These are phyloP conservation scores for Penicillium psychrosexuale DNA, from an alignment of 2,329 filamentous ascomycete species.

Conservation along the genomic window DNA sequence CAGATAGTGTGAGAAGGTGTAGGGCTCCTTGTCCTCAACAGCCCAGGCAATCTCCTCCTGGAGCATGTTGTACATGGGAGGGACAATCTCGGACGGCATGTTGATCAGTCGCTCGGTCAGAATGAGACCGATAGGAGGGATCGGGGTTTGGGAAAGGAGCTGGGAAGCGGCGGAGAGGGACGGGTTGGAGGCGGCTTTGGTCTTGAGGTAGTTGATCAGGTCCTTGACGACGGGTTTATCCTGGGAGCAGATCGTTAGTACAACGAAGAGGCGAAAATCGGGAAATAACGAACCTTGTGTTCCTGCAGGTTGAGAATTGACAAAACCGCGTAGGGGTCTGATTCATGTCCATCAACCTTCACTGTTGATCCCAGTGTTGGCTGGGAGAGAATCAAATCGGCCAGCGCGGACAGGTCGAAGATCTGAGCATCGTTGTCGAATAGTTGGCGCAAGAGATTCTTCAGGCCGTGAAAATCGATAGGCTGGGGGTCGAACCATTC, in stretches of 20 bases:
- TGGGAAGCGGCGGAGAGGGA: constrained; percentile 56
- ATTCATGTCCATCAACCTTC: constrained; percentile 93
- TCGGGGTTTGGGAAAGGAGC: constrained; percentile 55
- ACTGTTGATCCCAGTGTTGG: constrained; percentile 87
- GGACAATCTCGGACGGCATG: constrained; percentile 88
- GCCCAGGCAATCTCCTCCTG: constrained; percentile 87
- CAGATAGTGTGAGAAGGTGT: constrained; percentile 89
- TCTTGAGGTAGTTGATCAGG: constrained; percentile 67
- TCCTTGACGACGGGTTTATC: constrained; percentile 69
- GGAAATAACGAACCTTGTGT: constrained; percentile 53
- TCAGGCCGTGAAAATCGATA: constrained; percentile 92
- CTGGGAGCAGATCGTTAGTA: constrained; percentile 28
- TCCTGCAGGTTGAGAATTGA: constrained; percentile 80
- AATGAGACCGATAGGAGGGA: constrained; percentile 71
- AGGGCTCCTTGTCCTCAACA: constrained; percentile 85
- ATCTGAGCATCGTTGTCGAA: constrained; percentile 83
- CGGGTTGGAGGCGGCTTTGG: constrained; percentile 52
- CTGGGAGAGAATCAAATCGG: constrained; percentile 84
- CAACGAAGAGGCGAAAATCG: neutral
- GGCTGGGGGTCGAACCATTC: constrained; percentile 97
- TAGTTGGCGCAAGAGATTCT: constrained; percentile 83
- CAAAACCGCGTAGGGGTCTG: constrained; percentile 87
- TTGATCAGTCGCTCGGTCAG: constrained; percentile 95
- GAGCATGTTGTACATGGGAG: constrained; percentile 93
- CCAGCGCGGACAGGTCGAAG: constrained; percentile 81